phyloP scores from a whole-genome alignment of 306 rosid genomes.

The Alnus glutinosa region DNA sequence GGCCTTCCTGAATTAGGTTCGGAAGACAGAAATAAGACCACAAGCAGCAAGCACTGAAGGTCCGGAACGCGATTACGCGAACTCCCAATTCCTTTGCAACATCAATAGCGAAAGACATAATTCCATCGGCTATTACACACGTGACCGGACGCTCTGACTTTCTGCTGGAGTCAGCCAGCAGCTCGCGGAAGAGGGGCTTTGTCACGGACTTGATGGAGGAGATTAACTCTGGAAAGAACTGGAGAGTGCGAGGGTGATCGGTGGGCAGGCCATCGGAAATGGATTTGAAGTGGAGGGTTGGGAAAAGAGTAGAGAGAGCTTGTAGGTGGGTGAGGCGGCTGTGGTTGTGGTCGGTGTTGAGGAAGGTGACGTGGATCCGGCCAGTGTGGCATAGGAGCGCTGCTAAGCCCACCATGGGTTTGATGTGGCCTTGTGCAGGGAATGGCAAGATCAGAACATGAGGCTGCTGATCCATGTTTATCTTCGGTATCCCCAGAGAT shows the following conservation, averaged over 20 bases:
- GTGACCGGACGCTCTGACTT: background rate
- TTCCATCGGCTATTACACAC: background rate
- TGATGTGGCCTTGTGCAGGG: slow-evolving; percentile 23
- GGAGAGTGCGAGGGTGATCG: background rate
- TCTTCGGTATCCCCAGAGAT: no score
- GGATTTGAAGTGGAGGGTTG: slow-evolving; percentile 14
- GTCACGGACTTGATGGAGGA: background rate
- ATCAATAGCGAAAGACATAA: background rate
- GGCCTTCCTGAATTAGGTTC: background rate
- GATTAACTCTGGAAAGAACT: slow-evolving; percentile 13
- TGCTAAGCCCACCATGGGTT: slow-evolving; percentile 23
- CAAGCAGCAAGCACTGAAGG: background rate
- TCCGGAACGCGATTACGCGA: background rate
- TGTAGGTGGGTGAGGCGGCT: background rate
- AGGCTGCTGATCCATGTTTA: background rate
- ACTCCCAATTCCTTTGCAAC: background rate
- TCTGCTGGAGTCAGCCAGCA: background rate
- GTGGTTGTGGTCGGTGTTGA: slow-evolving; percentile 22
- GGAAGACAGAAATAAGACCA: background rate
- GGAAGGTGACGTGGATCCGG: slow-evolving; percentile 18
- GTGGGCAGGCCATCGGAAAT: slow-evolving; percentile 22
- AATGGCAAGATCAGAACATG: slow-evolving; percentile 18
- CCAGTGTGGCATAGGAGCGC: slow-evolving; percentile 20
- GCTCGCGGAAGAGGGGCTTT: background rate
- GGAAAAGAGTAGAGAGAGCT: slow-evolving; percentile 14